Base-by-base conservation (phyloP, 2,329 filamentous ascomycete genomes). In the Teratosphaeria gauchensis region DNA sequence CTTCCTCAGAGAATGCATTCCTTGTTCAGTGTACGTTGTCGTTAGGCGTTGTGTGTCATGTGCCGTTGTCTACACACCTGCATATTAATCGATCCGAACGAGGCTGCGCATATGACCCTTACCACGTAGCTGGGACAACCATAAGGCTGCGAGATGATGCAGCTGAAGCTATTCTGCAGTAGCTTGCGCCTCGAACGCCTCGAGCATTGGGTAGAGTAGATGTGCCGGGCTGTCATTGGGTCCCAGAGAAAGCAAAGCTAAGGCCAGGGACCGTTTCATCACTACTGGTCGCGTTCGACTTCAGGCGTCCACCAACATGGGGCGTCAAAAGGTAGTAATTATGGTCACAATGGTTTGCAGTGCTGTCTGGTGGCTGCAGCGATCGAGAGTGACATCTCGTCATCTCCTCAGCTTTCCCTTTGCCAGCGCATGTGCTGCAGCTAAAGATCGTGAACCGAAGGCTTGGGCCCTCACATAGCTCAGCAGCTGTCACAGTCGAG, bases 361-460 rank as follows among this genome's bases (percentile, higher is more conserved):
- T 59, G 53, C 57, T 16, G 32, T 16, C 28, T 14, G n/a, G 32
- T 32, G 21, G 32, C 53, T 3, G 51, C 11, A n/a, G 38, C 32
- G 9, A 12, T 55, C 9, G 14, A 24, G 9, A 30, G 14, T 42
- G 52, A 24, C 30, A 14, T 32, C n/a, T 16, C 4, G 30, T n/a
- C 31, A 32, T 35, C 4, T 7, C 12, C 0, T 46, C 38, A 12
- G 11, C 32, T 6, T 46, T 14, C 19, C 24, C 21, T 19, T 35
- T 59, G 58, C 58, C 58, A 60, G 53, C 58, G 58, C 58, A 58
- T 32, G 42, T 48, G 54, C 38, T 58, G 56, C 55, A 58, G 58
- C 56, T 58, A 60, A 30, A 24, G 8, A 42, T 14, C 12, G 35
- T 16, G 19, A 19, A 42, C 53, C 38, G 38, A 2, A 19, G n/a